Evolutionary conservation across 2,329 filamentous ascomycete genomes (phyloP).

Genomic region (Penicillium hesseltinei): DNA sequence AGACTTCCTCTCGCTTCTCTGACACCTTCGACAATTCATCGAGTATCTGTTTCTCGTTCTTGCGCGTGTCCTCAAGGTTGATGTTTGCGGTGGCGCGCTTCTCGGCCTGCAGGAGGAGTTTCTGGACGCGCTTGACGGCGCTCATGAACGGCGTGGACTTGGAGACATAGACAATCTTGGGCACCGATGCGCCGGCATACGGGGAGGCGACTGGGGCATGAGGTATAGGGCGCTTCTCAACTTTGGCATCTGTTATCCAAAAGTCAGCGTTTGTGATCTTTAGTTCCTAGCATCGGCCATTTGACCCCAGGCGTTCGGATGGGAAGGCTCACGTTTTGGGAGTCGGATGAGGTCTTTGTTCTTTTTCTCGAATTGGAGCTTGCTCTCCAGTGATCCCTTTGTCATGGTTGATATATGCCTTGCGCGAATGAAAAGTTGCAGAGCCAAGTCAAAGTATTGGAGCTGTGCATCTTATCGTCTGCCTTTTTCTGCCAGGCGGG

Average conservation of each 20-base stretch:
- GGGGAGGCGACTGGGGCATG: slow-evolving; percentile 55
- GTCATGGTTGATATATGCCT: slow-evolving; percentile 16
- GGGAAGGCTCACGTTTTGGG: slow-evolving; percentile 34
- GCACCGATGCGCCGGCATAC: slow-evolving; percentile 48
- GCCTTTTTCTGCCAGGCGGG: slow-evolving; percentile 17
- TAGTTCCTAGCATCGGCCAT: background rate
- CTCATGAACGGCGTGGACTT: slow-evolving; percentile 57
- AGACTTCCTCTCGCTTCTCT: slow-evolving; percentile 50
- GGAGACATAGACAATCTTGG: slow-evolving; percentile 59
- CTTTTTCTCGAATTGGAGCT: slow-evolving; percentile 41
- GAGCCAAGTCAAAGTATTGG: background rate
- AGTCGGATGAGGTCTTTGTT: slow-evolving; percentile 38
- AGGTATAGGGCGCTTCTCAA: slow-evolving; percentile 59
- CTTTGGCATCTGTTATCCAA: slow-evolving; percentile 41
- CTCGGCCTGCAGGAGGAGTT: slow-evolving; percentile 53
- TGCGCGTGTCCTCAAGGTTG: slow-evolving; percentile 33
- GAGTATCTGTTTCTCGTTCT: slow-evolving; percentile 33
- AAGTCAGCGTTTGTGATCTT: slow-evolving; percentile 8
- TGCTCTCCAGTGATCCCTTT: slow-evolving; percentile 23
- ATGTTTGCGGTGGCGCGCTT: slow-evolving; percentile 51
- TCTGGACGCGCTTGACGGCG: slow-evolving; percentile 58
- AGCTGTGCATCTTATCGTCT: slow-evolving; percentile 13
- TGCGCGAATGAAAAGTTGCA: background rate
- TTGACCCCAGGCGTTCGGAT: background rate
- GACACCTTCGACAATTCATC: slow-evolving; percentile 33